A percentile compares a stretch with the other conserved stretches of the same genome.
Conservation (phyloP, 2,329 filamentous ascomycete genomes). For the Dichotomopilus funicola region DNA sequence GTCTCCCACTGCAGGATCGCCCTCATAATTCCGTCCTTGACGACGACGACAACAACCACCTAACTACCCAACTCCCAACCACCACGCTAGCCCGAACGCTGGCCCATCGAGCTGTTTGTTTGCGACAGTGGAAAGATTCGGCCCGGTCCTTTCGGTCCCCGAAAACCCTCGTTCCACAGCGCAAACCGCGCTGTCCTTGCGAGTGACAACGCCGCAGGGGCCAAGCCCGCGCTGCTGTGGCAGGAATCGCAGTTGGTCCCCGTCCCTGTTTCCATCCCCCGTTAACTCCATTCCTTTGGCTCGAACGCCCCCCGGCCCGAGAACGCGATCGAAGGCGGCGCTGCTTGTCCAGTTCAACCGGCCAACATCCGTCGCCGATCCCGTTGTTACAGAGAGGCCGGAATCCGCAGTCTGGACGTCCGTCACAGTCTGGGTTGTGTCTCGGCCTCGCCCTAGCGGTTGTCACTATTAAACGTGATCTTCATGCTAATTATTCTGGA, state of each 20-base stretch:
- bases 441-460: not conserved
- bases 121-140: not conserved
- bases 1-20: conserved; percentile 2
- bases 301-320: not conserved
- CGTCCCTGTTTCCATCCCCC: not conserved
- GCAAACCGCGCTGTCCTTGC: not conserved
- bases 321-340: conserved; percentile 6
- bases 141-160: not conserved
- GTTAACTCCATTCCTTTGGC: no score
- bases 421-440: conserved; percentile 1
- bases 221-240: conserved; percentile 4
- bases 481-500: conserved; percentile 23
- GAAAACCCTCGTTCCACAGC: conserved; percentile 5
- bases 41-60: no score
- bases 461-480: conserved; percentile 9
- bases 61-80: no score
- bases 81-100: no score
- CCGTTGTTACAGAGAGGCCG: conserved; percentile 3
- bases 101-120: not conserved
- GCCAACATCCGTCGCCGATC: conserved; percentile 12
- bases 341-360: not conserved
- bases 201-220: conserved; percentile 1
- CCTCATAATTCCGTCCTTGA: conserved; percentile 7
- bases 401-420: conserved; percentile 14
- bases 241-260: conserved; percentile 3